Evolutionary conservation across 2,329 filamentous ascomycete genomes (phyloP).

Genomic region (Scytalidium sp.): DNA sequence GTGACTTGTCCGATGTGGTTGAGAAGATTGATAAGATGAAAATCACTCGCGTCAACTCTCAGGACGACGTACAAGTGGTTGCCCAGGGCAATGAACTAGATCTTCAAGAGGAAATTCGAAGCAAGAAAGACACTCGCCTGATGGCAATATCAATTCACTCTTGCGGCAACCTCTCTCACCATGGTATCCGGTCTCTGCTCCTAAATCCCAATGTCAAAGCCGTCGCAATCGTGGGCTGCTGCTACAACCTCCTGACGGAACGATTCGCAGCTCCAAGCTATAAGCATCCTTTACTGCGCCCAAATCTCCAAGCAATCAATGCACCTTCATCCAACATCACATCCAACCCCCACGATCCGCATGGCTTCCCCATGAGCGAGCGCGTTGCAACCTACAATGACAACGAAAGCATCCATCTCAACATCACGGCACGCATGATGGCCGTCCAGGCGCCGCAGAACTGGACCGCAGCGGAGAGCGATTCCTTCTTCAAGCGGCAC

Average conservation of each 20-base stretch:
- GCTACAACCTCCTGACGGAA: conserved; percentile 95
- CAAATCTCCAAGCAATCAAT: conserved; percentile 62
- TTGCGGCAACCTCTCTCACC: conserved; percentile 95
- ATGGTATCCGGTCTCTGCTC: conserved; percentile 81
- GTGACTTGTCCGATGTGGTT: conserved; percentile 68
- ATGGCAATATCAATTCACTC: conserved; percentile 97
- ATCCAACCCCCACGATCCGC: conserved; percentile 67
- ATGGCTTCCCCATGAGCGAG: conserved; percentile 91
- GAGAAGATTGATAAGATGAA: conserved; percentile 51
- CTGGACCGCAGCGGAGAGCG: conserved; percentile 80
- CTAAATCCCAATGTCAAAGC: conserved; percentile 81
- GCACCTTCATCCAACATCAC: conserved; percentile 36
- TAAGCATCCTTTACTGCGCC: conserved; percentile 76
- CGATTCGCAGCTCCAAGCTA: conserved; percentile 81
- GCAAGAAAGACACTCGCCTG: conserved; percentile 46
- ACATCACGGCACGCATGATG: conserved; percentile 98
- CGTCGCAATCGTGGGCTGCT: conserved; percentile 96
- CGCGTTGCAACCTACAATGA: conserved; percentile 56
- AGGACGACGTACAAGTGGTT: conserved; percentile 10
- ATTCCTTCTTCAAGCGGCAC: conserved; percentile 86
- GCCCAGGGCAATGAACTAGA: conserved; percentile 15
- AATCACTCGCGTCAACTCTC: conserved; percentile 11
- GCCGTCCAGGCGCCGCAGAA: conserved; percentile 93
- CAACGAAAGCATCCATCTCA: conserved; percentile 69
- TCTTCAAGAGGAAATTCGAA: conserved; percentile 13